These are phyloP conservation scores for Globisporangium polare DNA, from an alignment of 352 stramenopile genomes.

Conservation along the genomic window DNA sequence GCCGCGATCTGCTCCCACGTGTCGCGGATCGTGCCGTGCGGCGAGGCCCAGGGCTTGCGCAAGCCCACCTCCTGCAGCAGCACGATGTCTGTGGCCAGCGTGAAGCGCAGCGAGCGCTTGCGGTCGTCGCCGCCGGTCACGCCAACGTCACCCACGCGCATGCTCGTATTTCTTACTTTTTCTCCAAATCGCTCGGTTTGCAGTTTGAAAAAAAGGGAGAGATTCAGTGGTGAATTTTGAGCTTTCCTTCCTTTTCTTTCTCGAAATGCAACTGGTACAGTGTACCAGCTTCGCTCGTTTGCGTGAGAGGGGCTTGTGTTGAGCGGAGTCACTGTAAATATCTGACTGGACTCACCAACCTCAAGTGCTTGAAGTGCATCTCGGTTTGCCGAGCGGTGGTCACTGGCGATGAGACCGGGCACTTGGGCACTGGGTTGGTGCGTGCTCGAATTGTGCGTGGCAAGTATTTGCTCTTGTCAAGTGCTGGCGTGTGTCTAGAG, in stretches of 20 bases:
- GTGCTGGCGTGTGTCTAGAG: no score
- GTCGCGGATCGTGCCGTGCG: conserved; percentile 15
- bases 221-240: conserved; percentile 9
- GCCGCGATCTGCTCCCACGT: conserved; percentile 16
- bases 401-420: no score
- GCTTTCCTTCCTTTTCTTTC: not conserved
- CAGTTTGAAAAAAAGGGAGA: not conserved
- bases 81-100: conserved; percentile 14
- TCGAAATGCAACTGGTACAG: not conserved
- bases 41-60: conserved; percentile 10
- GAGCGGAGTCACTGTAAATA: not conserved
- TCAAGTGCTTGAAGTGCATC: not conserved
- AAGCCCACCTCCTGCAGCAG: conserved; percentile 12
- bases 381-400: no score
- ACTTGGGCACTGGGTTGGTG: no score
- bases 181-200: not conserved
- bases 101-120: conserved; percentile 17
- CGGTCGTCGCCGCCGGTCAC: not conserved
- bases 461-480: no score
- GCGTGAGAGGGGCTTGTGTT: not conserved
- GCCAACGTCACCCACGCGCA: not conserved
- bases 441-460: no score
- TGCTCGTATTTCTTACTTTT: not conserved
- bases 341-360: not conserved
- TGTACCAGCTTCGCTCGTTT: not conserved